Evolutionary conservation across 495 filamentous ascomycete genomes (phyloP).

Genomic region (Xylaria flabelliformis): DNA sequence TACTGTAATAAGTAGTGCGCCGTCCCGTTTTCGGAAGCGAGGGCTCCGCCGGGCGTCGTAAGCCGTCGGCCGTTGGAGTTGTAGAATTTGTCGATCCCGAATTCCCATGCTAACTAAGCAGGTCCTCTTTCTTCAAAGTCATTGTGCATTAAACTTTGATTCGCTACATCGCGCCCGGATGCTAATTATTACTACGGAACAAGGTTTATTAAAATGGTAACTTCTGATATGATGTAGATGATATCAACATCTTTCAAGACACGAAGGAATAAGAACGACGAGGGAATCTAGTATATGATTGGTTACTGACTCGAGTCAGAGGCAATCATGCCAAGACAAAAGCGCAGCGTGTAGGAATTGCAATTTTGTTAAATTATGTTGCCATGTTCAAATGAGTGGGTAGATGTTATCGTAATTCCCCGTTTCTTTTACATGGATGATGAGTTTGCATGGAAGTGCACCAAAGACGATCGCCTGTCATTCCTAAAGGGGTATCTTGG

Average conservation of each 20-base stretch:
- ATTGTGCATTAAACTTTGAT: not conserved
- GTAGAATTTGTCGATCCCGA: not conserved
- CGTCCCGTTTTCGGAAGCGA: not conserved
- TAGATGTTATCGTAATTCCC: not conserved
- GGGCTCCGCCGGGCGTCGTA: constrained; percentile 9
- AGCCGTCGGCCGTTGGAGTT: not conserved
- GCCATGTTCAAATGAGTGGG: constrained; percentile 1
- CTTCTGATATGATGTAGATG: too few species aligned
- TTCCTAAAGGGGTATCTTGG: constrained; percentile 6
- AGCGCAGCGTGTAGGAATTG: not conserved
- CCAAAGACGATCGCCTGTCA: not conserved
- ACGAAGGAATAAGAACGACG: not conserved
- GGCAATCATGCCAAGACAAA: not conserved
- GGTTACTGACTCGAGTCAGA: not conserved
- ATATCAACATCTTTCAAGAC: not conserved
- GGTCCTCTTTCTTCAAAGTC: not conserved
- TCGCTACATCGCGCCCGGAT: not conserved
- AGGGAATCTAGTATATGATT: not conserved
- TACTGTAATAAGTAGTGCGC: constrained; percentile 5
- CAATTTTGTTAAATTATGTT: constrained; percentile 22
- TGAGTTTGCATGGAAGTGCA: not conserved
- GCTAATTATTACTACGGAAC: not conserved
- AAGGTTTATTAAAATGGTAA: not conserved
- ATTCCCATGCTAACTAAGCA: not conserved
- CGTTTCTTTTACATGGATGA: not conserved